Conservation (phyloP, 1,284 basidiomycete genomes). For the Rhizopogon parksii region DNA sequence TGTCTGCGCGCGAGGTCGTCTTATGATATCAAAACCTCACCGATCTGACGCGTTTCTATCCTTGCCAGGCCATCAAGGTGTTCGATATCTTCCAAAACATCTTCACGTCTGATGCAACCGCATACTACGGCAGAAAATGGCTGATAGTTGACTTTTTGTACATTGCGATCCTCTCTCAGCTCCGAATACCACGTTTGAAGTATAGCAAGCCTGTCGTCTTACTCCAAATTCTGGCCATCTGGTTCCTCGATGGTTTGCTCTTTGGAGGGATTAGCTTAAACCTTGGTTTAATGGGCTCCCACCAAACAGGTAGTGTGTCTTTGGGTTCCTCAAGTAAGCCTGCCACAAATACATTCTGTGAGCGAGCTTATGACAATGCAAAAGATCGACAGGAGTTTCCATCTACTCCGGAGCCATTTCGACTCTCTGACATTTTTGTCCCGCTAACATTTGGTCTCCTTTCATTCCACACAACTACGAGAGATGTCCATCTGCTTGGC, state of each 20-base stretch:
- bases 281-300: slow-evolving; percentile 21
- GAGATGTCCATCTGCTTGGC: slow-evolving; percentile 66
- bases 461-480: slow-evolving; percentile 27
- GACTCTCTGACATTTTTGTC: slow-evolving; percentile 39
- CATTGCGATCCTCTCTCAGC: slow-evolving; percentile 50
- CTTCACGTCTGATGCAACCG: slow-evolving; percentile 34
- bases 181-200: slow-evolving; percentile 74
- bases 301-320: slow-evolving; percentile 16
- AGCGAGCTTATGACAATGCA: slow-evolving; percentile 9
- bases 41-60: slow-evolving; percentile 11
- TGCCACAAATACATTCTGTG: not conserved
- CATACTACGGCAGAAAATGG: slow-evolving; percentile 58
- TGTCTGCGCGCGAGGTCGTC: too few relatives aligned
- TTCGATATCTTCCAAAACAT: slow-evolving; percentile 53
- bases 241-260: slow-evolving; percentile 59
- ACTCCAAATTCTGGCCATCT: slow-evolving; percentile 52
- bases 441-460: slow-evolving; percentile 44
- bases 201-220: slow-evolving; percentile 57
- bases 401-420: slow-evolving; percentile 39
- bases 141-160: slow-evolving; percentile 59
- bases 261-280: slow-evolving; percentile 63
- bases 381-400: slow-evolving; percentile 33
- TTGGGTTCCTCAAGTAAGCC: slow-evolving; percentile 27
- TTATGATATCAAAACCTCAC: slow-evolving; percentile 14
- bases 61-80: slow-evolving; percentile 44